Evolutionary conservation across 306 rosid genomes (phyloP).

Genomic region (barrel medic (Medicago truncatula)): DNA sequence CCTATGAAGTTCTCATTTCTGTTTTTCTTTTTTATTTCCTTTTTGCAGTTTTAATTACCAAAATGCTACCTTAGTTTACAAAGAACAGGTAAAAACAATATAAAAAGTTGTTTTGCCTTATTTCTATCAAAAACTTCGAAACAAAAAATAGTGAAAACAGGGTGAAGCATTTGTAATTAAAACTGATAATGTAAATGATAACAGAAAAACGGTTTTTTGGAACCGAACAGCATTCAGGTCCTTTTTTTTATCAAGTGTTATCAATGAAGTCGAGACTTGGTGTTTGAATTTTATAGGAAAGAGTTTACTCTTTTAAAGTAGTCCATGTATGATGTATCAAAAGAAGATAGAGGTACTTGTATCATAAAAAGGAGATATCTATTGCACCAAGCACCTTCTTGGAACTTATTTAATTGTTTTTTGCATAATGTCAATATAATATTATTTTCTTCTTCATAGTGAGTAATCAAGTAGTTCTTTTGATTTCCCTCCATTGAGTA

Average conservation of each 20-base stretch:
- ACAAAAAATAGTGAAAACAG: background rate
- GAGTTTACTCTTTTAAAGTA: background rate
- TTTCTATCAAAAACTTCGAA: background rate
- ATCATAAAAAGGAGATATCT: slow-evolving; percentile 5
- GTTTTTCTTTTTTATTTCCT: no score
- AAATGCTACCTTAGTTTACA: no score
- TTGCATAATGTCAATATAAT: background rate
- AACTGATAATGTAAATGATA: background rate
- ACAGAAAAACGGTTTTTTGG: background rate
- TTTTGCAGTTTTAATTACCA: no score
- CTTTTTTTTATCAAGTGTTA: background rate
- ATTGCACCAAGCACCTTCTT: slow-evolving; percentile 1
- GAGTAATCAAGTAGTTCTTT: background rate
- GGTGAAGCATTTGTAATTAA: background rate
- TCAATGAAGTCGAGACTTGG: slow-evolving; percentile 22
- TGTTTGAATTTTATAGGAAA: slow-evolving; percentile 16
- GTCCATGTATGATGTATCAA: slow-evolving; percentile 14
- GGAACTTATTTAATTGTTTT: slow-evolving; percentile 7
- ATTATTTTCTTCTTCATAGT: slow-evolving; percentile 1
- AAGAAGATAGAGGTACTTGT: slow-evolving; percentile 16
- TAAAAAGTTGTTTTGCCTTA: background rate
- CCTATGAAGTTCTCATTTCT: no score
- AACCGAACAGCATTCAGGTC: background rate
- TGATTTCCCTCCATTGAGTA: background rate
- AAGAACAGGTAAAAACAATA: no score